Evolutionary conservation across 2,329 filamentous ascomycete species (phyloP), one percentile per base, ranked within the genome.

Genomic region (Penicillium verrucosum): DNA sequence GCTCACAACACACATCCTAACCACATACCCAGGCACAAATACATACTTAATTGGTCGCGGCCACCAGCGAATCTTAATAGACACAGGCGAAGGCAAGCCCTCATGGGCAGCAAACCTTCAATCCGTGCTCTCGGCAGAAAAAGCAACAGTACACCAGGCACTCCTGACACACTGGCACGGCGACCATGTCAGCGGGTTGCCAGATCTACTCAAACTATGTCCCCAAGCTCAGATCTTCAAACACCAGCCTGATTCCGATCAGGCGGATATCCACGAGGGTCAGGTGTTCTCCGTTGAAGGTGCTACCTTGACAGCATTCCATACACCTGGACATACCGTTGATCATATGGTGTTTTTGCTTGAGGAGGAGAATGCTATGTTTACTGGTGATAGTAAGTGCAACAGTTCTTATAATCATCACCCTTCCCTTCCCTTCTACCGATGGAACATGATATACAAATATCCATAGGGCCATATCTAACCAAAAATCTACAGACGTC

Each of bases 131-230:
- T 73, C 79, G 7, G 76, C 84, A 25, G 89, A 96, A 70, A 81
- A 86, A 25, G 88, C 88, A 21, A 82, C 79, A 0, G 78, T 97
- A 25, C 79, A 84, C n/a, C 78, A 81, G 18, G 86, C 87, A 0
- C 79, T 99, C 23, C 80, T 99, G 47, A 95, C 92, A 0, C 94
- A 99, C 73, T 96, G 92, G 91, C 94, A 99, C 70, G 83, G 78
- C 41, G 94, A 99, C 69, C 94, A 99, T 70, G 82, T 87, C 7
- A 84, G 86, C 25, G 94, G 94, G 8, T 82, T 97, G 25, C 71
- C 77, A 3, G 86, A 95, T 65, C 78, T 97, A 1, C 77, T 86
- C 18, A 73, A 76, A 14, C 70, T 88, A 25, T 89, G 81, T n/a
- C 88, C 89, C 0, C 70, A 80, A 18, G 85, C 82, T 7, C 78